Percentiles rank a stretch among this genome's conserved stretches.
Evolutionary conservation across 768 basidiomycete species (phyloP).

Genomic region (Leccinellum rugosiceps): DNA sequence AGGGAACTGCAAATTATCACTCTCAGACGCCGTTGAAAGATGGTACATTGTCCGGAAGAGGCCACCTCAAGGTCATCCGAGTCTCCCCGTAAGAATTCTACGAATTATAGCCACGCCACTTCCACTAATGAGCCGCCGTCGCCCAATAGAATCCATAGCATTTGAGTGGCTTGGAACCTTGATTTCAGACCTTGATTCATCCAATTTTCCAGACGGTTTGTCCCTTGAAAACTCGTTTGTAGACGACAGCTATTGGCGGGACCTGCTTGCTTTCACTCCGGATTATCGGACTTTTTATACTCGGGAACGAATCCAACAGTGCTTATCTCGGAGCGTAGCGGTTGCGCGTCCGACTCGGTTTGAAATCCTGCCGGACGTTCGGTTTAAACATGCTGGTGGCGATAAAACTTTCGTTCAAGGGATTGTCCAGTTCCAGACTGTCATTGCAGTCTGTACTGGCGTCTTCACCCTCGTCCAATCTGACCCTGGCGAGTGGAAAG

Average conservation of each 20-base stretch:
- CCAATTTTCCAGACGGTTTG: background rate
- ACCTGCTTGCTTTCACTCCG: background rate
- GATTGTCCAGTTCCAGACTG: background rate
- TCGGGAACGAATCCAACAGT: background rate
- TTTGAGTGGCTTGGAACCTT: background rate
- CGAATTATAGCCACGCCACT: background rate
- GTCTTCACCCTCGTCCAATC: background rate
- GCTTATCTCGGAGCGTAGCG: background rate
- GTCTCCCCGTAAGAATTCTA: background rate
- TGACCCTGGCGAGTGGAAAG: background rate
- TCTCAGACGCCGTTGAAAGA: background rate
- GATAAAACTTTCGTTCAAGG: background rate
- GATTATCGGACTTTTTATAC: background rate
- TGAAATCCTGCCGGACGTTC: background rate
- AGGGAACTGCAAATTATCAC: background rate
- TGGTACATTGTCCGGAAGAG: background rate
- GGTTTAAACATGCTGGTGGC: background rate
- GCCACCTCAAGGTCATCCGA: background rate
- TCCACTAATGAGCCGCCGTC: background rate
- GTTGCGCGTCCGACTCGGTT: background rate
- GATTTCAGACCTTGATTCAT: background rate
- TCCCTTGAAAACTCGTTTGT: background rate
- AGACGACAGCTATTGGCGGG: background rate
- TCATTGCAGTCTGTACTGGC: background rate
- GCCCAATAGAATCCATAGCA: background rate